A percentile compares a stretch with the other conserved stretches of the same genome.
Conservation (phyloP, 2,329 filamentous ascomycete genomes). For the Nothopassalora personata region DNA sequence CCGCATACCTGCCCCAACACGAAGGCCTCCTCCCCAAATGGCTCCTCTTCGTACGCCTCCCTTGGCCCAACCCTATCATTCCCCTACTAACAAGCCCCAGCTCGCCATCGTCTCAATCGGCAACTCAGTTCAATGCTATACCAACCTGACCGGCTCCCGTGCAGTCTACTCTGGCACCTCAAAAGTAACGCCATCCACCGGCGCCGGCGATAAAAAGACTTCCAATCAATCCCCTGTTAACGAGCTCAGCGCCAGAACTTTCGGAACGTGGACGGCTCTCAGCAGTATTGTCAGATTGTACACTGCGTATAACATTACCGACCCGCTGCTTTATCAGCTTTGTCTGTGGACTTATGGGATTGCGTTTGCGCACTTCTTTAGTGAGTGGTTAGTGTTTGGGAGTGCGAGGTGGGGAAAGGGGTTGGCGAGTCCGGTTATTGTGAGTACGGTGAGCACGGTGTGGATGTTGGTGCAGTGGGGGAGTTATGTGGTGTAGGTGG, state of each 20-base stretch:
- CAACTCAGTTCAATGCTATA: conserved; percentile 81
- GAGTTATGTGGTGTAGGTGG: conserved; percentile 19
- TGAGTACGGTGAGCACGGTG: conserved; percentile 50
- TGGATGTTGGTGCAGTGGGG: conserved; percentile 64
- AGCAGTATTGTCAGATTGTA: conserved; percentile 73
- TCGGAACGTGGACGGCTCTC: conserved; percentile 83
- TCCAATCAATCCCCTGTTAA: conserved; percentile 52
- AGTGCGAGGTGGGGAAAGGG: conserved; percentile 62
- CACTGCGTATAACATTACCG: conserved; percentile 73
- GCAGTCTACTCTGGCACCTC: conserved; percentile 69
- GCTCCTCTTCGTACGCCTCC: conserved; percentile 55
- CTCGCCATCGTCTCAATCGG: conserved; percentile 74
- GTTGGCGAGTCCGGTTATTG: conserved; percentile 54
- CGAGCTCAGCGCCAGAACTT: conserved; percentile 69
- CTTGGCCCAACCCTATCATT: conserved; percentile 8
- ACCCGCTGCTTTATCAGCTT: conserved; percentile 70
- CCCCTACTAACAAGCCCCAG: conserved; percentile 42
- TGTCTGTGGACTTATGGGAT: conserved; percentile 76
- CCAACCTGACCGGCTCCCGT: conserved; percentile 73
- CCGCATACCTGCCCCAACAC: conserved; percentile 39
- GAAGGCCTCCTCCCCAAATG: conserved; percentile 58
- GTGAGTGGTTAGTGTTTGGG: conserved; percentile 74
- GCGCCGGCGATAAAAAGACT: background rate
- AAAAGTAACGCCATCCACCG: background rate
- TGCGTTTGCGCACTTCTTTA: conserved; percentile 70